Percentiles rank a stretch among this genome's conserved stretches.
phyloP scores from a whole-genome alignment of 1,284 basidiomycete species.

The Rhodotorula sp. region DNA sequence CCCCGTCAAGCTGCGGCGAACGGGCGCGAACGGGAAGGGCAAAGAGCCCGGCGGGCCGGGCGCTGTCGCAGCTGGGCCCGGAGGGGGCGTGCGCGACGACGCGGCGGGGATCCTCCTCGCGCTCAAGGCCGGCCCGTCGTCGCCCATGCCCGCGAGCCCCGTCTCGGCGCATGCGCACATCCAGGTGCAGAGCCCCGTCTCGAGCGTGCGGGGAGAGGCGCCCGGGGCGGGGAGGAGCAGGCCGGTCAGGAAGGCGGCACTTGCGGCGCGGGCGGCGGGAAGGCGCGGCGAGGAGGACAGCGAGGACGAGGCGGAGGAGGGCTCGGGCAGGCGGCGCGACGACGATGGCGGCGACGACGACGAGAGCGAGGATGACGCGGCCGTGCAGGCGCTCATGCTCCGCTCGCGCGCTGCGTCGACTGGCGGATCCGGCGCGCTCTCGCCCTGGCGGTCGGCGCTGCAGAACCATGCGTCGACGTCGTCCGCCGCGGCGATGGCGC shows the following conservation, averaged over 20 bases:
- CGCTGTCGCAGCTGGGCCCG: neutral
- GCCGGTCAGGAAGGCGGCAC: neutral
- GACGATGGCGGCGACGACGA: neutral
- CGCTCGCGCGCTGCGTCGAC: constrained; percentile 2
- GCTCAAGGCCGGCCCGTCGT: constrained; percentile 32
- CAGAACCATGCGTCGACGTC: neutral
- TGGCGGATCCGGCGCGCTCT: neutral
- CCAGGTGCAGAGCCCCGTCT: constrained; percentile 14
- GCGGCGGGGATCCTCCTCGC: constrained; percentile 37
- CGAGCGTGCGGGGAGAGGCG: constrained; percentile 10
- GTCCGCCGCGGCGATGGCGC: neutral
- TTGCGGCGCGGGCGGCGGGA: neutral
- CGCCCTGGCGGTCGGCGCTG: constrained; percentile 6
- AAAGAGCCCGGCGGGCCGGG: neutral
- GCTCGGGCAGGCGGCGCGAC: neutral
- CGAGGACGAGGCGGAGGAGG: neutral
- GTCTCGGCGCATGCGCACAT: too few relatives aligned
- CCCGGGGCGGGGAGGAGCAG: neutral
- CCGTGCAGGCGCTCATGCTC: constrained; percentile 4
- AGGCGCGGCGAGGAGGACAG: neutral
- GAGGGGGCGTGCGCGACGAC: constrained; percentile 19
- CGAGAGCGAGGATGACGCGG: constrained; percentile 12
- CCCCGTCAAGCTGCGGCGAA: constrained; percentile 18
- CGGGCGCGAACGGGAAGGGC: constrained; percentile 2
- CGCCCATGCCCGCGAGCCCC: constrained; percentile 14